Base-by-base conservation (phyloP, 2,329 filamentous ascomycete genomes). In the Penicillium fuscoglaucum region DNA sequence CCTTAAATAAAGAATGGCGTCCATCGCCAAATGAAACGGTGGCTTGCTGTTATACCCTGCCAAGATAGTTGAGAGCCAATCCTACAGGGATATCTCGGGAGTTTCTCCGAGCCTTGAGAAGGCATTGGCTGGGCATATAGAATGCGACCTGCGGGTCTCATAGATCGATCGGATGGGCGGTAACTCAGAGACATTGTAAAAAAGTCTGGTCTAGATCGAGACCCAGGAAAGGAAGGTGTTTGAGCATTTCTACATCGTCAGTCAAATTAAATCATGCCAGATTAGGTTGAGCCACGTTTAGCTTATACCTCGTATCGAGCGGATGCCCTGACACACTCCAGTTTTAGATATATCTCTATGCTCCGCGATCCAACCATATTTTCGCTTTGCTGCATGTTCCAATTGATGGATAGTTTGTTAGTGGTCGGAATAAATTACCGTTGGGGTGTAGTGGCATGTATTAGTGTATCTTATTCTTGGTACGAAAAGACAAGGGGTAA, bases 151-250 rank as follows among this genome's bases (percentile, higher is more conserved):
- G 50, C 29, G 44, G 17, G 37, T 54, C 28, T 58, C 50, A 48
- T 41, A 45, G n/a, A 58, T 54, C 37, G 44, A 58, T 58, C 55
- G 55, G 55, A 48, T 43, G 19, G 7, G 21, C 54, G 43, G 43
- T 39, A 54, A 48, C 50, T 44, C 44, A 43, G 28, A 48, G 50
- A 58, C 50, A 48, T 48, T 28, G n/a, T 29, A 24, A 58, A 57
- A 13, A n/a, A 43, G 2, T 6, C 29, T 31, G 17, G 50, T 29
- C 28, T 31, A 10, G 29, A 26, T 48, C 24, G 9, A n/a, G 44
- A 54, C n/a, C 29, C 37, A 7, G 29, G 9, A 54, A 43, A 37
- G 50, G 50, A 54, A 54, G 35, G 29, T 31, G 26, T 43, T 6
- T 12, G 29, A 13, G 12, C 31, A 29, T 48, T 28, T 26, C 35